Conservation (phyloP, 768 basidiomycete genomes). For the Myochromella boudieri region DNA sequence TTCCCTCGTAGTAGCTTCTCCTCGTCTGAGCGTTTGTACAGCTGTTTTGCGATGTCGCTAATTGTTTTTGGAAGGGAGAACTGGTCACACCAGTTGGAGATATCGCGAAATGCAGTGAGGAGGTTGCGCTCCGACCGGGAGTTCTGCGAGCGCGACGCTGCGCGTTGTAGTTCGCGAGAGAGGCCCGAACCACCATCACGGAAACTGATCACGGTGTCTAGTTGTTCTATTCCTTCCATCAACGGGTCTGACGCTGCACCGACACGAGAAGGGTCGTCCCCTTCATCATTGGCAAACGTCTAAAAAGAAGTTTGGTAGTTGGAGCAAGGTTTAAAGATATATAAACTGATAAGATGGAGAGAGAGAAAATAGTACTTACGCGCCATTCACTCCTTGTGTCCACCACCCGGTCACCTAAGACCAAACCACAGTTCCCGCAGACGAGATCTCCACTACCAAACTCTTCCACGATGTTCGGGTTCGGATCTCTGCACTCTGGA, state of each 20-base stretch:
- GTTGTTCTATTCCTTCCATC: slow-evolving; percentile 91
- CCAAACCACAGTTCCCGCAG: slow-evolving; percentile 89
- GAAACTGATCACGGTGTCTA: slow-evolving; percentile 94
- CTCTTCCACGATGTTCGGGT: slow-evolving; percentile 95
- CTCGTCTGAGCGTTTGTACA: slow-evolving; percentile 96
- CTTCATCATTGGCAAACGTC: slow-evolving; percentile 99
- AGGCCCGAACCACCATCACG: slow-evolving; percentile 93
- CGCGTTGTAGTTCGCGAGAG: slow-evolving; percentile 89
- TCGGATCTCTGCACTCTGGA: slow-evolving; percentile 92
- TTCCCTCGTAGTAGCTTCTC: slow-evolving; percentile 92
- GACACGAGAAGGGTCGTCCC: slow-evolving; percentile 99
- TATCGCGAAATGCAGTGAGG: slow-evolving; percentile 86
- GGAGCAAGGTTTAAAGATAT: slow-evolving; percentile 12
- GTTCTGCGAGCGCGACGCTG: slow-evolving; percentile 77
- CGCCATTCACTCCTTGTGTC: slow-evolving; percentile 99
- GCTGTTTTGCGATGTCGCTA: slow-evolving; percentile 93
- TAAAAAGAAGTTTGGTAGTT: slow-evolving; percentile 31
- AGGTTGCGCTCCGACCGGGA: slow-evolving; percentile 85
- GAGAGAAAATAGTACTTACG: slow-evolving; percentile 50
- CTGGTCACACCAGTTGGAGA: slow-evolving; percentile 91
- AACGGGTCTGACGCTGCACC: slow-evolving; percentile 93
- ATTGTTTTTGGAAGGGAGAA: slow-evolving; percentile 94
- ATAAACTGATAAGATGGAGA: slow-evolving; percentile 10
- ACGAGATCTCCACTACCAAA: slow-evolving; percentile 98
- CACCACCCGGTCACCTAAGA: slow-evolving; percentile 93